A percentile compares a stretch with the other conserved stretches of the same genome.
Evolutionary conservation across 2,329 filamentous ascomycete species (phyloP).

Genomic region (Neopestalotiopsis sp.): DNA sequence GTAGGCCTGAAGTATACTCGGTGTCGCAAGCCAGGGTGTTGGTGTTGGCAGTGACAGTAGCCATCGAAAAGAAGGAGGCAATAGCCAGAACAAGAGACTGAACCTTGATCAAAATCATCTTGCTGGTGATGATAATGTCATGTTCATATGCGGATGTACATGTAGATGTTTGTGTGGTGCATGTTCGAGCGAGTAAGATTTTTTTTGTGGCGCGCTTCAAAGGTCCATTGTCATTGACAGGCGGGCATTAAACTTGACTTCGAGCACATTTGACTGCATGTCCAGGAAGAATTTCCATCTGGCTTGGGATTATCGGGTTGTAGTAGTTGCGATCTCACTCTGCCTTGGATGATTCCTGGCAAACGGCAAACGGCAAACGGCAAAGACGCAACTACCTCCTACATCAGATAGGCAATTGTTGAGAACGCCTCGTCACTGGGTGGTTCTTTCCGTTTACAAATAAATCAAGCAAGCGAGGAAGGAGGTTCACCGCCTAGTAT

Average conservation of each 20-base stretch:
- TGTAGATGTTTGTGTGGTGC: background rate
- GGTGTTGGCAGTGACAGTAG: background rate
- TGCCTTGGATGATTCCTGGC: background rate
- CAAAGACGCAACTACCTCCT: background rate
- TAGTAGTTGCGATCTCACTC: background rate
- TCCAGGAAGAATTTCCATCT: background rate
- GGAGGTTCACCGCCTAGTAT: too few relatives aligned
- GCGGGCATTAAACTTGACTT: background rate
- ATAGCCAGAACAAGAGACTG: background rate
- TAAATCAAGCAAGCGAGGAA: too few relatives aligned
- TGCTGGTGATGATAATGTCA: background rate
- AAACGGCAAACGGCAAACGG: background rate
- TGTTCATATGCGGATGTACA: background rate
- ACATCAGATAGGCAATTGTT: background rate
- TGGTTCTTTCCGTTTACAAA: background rate
- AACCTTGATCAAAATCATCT: background rate
- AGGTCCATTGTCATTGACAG: too few relatives aligned
- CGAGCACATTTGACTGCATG: background rate
- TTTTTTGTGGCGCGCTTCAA: too few relatives aligned
- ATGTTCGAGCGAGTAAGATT: background rate
- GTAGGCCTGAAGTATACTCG: constrained; percentile 1
- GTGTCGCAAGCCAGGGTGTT: background rate
- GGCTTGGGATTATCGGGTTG: background rate
- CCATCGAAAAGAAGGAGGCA: background rate
- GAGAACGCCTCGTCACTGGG: background rate